Conservation (phyloP, 108 stramenopile genomes). For the Chaetoceros muelleri region DNA sequence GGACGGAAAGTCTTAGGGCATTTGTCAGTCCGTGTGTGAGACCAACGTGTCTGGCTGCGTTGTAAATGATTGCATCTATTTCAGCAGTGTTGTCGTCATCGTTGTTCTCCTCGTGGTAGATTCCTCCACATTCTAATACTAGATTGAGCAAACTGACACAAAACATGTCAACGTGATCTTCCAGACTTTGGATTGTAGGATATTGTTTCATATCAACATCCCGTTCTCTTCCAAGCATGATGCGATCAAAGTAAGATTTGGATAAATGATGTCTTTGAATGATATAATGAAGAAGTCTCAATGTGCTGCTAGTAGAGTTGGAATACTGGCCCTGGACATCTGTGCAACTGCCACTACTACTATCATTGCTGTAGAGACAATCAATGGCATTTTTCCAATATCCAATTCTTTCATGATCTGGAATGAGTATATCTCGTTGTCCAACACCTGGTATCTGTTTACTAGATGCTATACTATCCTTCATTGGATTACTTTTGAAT, state of each 20-base stretch:
- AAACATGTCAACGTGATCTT: slow-evolving; percentile 10
- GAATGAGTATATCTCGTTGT: background rate
- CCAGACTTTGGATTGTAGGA: slow-evolving; percentile 5
- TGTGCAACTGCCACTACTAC: background rate
- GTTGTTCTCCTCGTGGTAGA: background rate
- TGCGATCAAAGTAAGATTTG: slow-evolving; percentile 11
- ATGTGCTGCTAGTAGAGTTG: slow-evolving; percentile 1
- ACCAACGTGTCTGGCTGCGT: slow-evolving; percentile 15
- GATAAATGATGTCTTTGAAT: slow-evolving; percentile 3
- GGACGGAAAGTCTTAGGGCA: slow-evolving; percentile 16
- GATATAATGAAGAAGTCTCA: slow-evolving; percentile 7
- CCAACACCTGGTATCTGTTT: slow-evolving; percentile 1
- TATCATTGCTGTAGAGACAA: background rate
- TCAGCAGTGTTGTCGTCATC: background rate
- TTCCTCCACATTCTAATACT: slow-evolving; percentile 12
- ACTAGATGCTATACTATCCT: background rate
- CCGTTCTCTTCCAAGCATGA: slow-evolving; percentile 9
- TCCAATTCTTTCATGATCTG: slow-evolving; percentile 1
- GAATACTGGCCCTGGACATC: background rate
- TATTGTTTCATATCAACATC: slow-evolving; percentile 20
- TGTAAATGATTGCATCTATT: slow-evolving; percentile 4
- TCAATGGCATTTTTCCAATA: background rate
- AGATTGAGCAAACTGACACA: slow-evolving; percentile 17
- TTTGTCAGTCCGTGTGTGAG: slow-evolving; percentile 17
- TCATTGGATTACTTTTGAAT: slow-evolving; percentile 1